These are phyloP conservation scores for Cymbomonas tetramitiformis DNA, from an alignment of 139 green algal species.

Conservation along the genomic window DNA sequence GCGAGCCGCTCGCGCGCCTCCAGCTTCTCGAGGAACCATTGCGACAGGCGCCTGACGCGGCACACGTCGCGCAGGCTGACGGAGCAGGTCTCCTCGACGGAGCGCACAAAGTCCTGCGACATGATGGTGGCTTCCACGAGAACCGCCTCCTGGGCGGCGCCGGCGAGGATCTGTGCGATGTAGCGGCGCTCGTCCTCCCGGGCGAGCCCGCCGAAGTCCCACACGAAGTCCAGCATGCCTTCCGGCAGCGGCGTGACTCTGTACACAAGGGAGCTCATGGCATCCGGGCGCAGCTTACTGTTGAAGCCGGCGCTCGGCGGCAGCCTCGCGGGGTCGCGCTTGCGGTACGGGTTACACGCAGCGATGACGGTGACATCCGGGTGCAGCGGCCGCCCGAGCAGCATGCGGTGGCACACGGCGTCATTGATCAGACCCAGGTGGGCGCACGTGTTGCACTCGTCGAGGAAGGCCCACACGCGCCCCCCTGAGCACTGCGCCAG, in stretches of 20 bases:
- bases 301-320: background rate
- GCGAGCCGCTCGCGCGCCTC: too few species aligned
- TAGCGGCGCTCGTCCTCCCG: conserved; percentile 16
- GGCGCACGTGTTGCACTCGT: too few species aligned
- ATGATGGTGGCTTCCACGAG: conserved; percentile 13
- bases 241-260: conserved; percentile 25
- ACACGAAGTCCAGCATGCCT: conserved; percentile 24
- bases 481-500: too few species aligned
- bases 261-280: conserved; percentile 18
- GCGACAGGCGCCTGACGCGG: conserved; percentile 14
- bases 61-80: conserved; percentile 25
- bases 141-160: background rate
- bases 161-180: conserved; percentile 21
- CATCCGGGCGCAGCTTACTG: background rate
- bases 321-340: background rate
- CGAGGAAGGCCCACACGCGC: too few species aligned
- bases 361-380: too few species aligned
- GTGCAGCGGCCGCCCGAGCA: too few species aligned
- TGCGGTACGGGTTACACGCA: conserved; percentile 16
- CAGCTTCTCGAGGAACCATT: too few species aligned
- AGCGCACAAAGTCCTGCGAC: conserved; percentile 15
- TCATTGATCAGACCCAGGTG: too few species aligned
- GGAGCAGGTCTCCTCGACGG: background rate
- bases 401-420: too few species aligned
- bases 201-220: conserved; percentile 23